Conservation (phyloP, 257 asterid species). For the Ophiorrhiza pumila region DNA sequence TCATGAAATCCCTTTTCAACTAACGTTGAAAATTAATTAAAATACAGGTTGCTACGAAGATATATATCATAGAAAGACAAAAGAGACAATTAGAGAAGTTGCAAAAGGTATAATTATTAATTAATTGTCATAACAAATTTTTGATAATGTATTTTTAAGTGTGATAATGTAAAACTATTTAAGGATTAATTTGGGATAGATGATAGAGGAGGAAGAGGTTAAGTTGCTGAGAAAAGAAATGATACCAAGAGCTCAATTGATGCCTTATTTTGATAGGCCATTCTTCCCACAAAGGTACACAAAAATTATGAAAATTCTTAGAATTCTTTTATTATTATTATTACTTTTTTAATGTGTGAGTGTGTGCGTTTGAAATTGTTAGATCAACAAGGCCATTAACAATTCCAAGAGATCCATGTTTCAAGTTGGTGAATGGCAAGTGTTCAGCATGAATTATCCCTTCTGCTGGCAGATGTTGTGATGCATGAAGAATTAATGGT, state of each 20-base stretch:
- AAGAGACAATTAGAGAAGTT: constrained; percentile 62
- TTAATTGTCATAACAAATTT: not conserved
- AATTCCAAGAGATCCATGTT: constrained; percentile 66
- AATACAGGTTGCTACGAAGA: constrained; percentile 55
- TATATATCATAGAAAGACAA: constrained; percentile 48
- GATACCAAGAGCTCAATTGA: constrained; percentile 83
- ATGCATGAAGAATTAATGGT: too few relatives aligned
- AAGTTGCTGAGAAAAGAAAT: constrained; percentile 60
- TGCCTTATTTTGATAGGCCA: constrained; percentile 74
- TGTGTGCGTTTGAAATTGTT: not conserved
- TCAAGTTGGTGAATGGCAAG: constrained; percentile 39
- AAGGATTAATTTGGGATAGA: constrained; percentile 26
- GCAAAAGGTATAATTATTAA: constrained; percentile 44
- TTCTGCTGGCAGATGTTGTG: too few relatives aligned
- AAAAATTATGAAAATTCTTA: not conserved
- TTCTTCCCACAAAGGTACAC: constrained; percentile 67
- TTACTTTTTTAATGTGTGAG: not conserved
- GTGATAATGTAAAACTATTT: too few relatives aligned
- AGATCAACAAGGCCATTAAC: constrained; percentile 81
- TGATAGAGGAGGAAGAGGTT: constrained; percentile 76
- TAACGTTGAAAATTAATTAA: not conserved
- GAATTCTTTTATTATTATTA: not conserved
- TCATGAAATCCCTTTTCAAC: not conserved
- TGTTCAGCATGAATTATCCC: constrained; percentile 23
- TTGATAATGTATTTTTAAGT: too few relatives aligned